Conservation (phyloP, 371 early-diverging fungal species). For the Mortierella sp. region DNA sequence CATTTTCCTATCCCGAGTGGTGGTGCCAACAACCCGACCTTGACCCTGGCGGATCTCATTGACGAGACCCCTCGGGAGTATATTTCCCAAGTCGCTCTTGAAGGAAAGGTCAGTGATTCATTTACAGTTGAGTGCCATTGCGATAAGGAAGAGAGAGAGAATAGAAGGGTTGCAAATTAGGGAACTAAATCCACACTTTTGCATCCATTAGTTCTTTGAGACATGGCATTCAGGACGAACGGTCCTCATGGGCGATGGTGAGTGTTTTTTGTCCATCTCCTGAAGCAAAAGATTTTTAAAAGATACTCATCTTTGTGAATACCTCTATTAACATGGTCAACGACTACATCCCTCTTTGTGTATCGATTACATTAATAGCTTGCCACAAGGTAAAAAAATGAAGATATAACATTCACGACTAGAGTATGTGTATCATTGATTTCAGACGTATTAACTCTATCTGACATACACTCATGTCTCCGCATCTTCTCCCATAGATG, state of each 20-base stretch:
- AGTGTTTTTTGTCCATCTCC: not conserved
- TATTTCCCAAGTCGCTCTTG: slow-evolving; percentile 24
- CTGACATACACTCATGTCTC: not conserved
- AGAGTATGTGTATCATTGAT: no score
- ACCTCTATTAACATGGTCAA: not conserved
- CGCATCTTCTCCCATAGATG: slow-evolving; percentile 6
- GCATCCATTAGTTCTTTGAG: slow-evolving; percentile 25
- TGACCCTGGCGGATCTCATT: slow-evolving; percentile 22
- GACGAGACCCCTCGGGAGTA: slow-evolving; percentile 17
- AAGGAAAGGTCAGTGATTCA: slow-evolving; percentile 19
- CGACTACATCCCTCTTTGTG: not conserved
- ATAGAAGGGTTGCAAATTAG: not conserved
- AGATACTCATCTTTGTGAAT: no score
- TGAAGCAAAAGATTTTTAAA: no score
- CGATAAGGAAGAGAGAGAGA: no score
- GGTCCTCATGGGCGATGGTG: slow-evolving; percentile 29
- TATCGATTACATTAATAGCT: not conserved
- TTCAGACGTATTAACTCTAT: not conserved
- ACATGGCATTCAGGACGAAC: slow-evolving; percentile 22
- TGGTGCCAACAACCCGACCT: not conserved
- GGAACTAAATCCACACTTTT: not conserved
- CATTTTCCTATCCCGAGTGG: slow-evolving; percentile 23
- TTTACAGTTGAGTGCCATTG: not conserved
- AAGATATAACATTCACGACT: not conserved
- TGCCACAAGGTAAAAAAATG: slow-evolving; percentile 27